Conservation (phyloP, 2,329 filamentous ascomycete species). For the Botrytis porri region DNA sequence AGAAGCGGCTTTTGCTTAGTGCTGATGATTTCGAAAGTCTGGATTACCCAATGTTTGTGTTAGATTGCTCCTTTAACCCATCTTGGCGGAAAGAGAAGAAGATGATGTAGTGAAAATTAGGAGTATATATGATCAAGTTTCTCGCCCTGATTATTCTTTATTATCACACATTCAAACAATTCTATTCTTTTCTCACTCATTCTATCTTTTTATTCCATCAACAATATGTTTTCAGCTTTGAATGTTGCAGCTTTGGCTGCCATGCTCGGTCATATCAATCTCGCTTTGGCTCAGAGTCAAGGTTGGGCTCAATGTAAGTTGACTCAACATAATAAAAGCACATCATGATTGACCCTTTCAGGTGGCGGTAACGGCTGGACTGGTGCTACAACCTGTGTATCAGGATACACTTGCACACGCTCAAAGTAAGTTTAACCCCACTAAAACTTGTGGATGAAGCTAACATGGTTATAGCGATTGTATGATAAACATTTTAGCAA, state of each 20-base stretch:
- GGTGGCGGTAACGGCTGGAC: slow-evolving; percentile 36
- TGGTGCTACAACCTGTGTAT: slow-evolving; percentile 35
- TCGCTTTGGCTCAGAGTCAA: slow-evolving; percentile 24
- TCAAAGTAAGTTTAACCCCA: slow-evolving; percentile 20
- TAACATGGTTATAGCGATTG: slow-evolving; percentile 5
- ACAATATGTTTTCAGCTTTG: slow-evolving; percentile 27
- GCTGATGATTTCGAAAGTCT: not conserved
- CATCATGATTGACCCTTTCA: slow-evolving; percentile 20
- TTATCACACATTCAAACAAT: not conserved
- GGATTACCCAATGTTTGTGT: not conserved
- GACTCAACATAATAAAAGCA: not conserved
- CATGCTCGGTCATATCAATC: slow-evolving; percentile 26
- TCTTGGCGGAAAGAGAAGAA: not conserved
- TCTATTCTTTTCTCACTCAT: not conserved
- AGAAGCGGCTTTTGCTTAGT: not conserved
- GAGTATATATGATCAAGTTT: not conserved
- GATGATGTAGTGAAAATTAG: not conserved
- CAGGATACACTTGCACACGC: slow-evolving; percentile 33
- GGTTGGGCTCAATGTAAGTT: slow-evolving; percentile 28
- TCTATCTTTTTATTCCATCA: not conserved
- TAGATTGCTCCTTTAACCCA: slow-evolving; percentile 1
- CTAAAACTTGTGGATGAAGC: not conserved
- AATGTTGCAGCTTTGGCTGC: slow-evolving; percentile 27
- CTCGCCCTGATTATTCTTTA: not conserved
- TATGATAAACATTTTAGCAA: not conserved